Base-by-base conservation (phyloP, 495 filamentous ascomycete genomes). In the Hyaloscypha finlandica region DNA sequence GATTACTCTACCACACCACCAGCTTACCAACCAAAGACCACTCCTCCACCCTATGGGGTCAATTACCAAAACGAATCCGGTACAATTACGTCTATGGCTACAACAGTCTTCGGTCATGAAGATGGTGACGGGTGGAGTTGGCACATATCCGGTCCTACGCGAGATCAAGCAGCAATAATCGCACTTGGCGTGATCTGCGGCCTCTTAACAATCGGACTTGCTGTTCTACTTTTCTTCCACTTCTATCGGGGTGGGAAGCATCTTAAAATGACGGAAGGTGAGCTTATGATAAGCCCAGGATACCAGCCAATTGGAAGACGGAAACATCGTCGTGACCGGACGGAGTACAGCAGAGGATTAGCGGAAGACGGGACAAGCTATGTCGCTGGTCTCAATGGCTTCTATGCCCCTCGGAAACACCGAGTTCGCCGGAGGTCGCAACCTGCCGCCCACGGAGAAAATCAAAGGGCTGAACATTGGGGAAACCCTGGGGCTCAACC, bases 101-200 rank as follows among this genome's bases (percentile, higher is more conserved):
- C 42, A 48, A 3, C 42, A 6, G 4, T 19, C 4, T 4, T 12
- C 11, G 16, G 16, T 48, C 4, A 4, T 4, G 16, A 4, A 14
- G 42, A 48, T 14, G 16, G 16, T 16, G 4, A 6, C 42, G 16
- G 4, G 8, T 14, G 42, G 8, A 48, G 11, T 4, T 14, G 11
- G 9, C 9, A 19, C 16, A 48, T 19, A 14, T 57, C 33, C 11
- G 33, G 54, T 30, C 35, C 61, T 20, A 29, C 11, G 12, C 22
- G 16, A 4, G n/a, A 31, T 8, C 52, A 65, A 63, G 66, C n/a
- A n/a, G 62, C 56, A 5, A 55, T 69, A 12, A 69, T 69, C 22
- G 61, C 61, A 42, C 48, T 69, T 0, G 45, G 67, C 45, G 32
- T 69, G 22, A 48, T 69, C 53, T 65, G 67, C 39, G 67, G 67